Evolutionary conservation across 768 basidiomycete species (phyloP), one percentile per base, ranked within the genome.

Genomic region (Bullera alba): DNA sequence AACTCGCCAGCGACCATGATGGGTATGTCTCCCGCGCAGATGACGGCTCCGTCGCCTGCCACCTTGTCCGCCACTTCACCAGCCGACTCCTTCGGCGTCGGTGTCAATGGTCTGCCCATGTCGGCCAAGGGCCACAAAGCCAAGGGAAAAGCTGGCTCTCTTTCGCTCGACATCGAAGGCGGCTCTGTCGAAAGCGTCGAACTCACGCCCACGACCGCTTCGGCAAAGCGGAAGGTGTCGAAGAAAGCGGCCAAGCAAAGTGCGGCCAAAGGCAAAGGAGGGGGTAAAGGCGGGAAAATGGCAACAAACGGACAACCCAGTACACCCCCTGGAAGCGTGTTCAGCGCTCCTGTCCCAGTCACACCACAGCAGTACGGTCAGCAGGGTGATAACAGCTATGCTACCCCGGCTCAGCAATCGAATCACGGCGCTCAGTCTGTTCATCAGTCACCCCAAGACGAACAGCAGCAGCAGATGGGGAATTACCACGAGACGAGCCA

Each of bases 1-100:
- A 53, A 53, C 29, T 58, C 56, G 7, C 56, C 56, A n/a, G 48
- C 48, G 14, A 46, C 42, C 34, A 37, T 49, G 34, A 50, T 37
- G 15, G 48, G 43, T 1, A 54, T 54, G 53, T 48, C 53, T 16
- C 53, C 53, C 2, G 48, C 52, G 5, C 56, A 58, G 25, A 45
- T 54, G 52, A 51, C 51, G 7, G 56, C 45, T 10, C 48, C 43
- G 12, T 58, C 56, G 17, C 56, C 56, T 15, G 41, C 47, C 3
- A 35, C 27, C 19, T 30, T 57, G 7, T 10, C 32, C 32, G 8
- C 37, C 7, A 7, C 8, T 10, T 39, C 37, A 7, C 37, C 37
- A 10, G 32, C 42, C 15, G 44, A 42, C 7, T 48, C 48, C 15
- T 49, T 35, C 28, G 48, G 43, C 4, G 45, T 32, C 27, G 43